Base-by-base conservation (phyloP, 371 early-diverging fungal genomes). In the Mortierella sp. region DNA sequence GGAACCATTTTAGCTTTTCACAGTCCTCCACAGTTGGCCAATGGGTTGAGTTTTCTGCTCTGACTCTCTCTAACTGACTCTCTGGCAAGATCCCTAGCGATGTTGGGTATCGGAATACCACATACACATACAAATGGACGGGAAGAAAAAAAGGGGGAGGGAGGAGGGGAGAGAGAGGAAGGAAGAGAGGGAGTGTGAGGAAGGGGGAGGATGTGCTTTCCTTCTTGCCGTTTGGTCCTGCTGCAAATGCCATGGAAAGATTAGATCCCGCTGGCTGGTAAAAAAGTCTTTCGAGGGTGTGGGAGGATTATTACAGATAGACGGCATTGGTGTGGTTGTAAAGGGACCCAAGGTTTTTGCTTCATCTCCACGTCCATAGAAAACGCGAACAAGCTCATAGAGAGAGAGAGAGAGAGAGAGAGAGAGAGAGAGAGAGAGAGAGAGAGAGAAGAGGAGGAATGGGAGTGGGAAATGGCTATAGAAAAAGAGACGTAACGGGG, bases 251-350 rank as follows among this genome's bases (percentile, higher is more conserved):
- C 19, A 31, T 4, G 26, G 29, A 34, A 24, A 50, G 68, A 68
- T 68, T 39, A 68, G 68, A 47, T 68, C 68, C 68, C 68, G 68
- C 40, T 34, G 40, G 68, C 50, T 50, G 68, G 70, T 70, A 29
- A 40, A 37, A 39, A 55, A 43, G 34, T 11, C 14, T n/a, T n/a
- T n/a, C n/a, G 48, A 29, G 41, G 43, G 29, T 9, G 10, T 26
- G 50, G 70, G 44, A 48, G 45, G 34, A 48, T 34, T 16, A 48
- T 10, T 31, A 31, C 37, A 53, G 11, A 41, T 26, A 66, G 11
- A 43, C 34, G 34, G 65, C n/a, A n/a, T n/a, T n/a, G 19, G 61
- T 31, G 61, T 4, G 40, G 19, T 37, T 10, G 45, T 45, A 37
- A 65, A 24, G 29, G 65, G 44, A 16, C 24, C 26, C 29, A 26